phyloP scores from a whole-genome alignment of 495 filamentous ascomycete species.

The Hypoxylon cercidicola region DNA sequence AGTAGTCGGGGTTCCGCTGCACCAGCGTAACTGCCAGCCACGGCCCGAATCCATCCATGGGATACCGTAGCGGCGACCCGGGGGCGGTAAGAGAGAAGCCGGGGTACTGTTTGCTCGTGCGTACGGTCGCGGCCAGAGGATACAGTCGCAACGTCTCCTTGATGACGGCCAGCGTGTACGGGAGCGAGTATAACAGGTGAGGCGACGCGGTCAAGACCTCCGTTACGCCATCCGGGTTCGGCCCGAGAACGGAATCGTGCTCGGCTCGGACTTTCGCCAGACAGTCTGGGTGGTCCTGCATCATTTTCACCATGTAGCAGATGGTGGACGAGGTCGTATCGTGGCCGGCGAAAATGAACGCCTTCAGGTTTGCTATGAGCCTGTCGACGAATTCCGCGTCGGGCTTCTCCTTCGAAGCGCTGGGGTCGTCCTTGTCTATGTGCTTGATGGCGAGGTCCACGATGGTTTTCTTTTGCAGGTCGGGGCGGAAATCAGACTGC shows the following conservation, averaged over 20 bases:
- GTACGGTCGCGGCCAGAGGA: conserved; percentile 47
- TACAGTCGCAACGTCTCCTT: conserved; percentile 59
- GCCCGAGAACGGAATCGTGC: conserved; percentile 54
- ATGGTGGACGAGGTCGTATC: conserved; percentile 57
- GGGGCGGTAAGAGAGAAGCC: conserved; percentile 43
- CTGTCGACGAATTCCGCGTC: conserved; percentile 37
- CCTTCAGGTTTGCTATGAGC: conserved; percentile 46
- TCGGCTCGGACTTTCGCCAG: conserved; percentile 55
- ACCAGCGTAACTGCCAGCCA: conserved; percentile 48
- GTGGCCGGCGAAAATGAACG: conserved; percentile 58
- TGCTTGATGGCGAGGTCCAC: conserved; percentile 43
- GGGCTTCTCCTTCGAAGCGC: conserved; percentile 33
- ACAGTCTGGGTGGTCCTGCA: conserved; percentile 55
- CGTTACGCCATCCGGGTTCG: conserved; percentile 31
- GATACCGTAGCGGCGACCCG: conserved; percentile 41
- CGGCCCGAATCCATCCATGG: conserved; percentile 46
- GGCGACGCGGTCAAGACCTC: conserved; percentile 38
- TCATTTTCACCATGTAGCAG: conserved; percentile 50
- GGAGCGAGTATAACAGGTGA: conserved; percentile 50
- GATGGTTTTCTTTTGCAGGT: conserved; percentile 41
- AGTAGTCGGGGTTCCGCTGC: conserved; percentile 49
- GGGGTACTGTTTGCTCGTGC: conserved; percentile 40
- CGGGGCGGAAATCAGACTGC: conserved; percentile 14
- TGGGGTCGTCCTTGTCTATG: conserved; percentile 38
- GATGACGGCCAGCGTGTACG: conserved; percentile 57